Evolutionary conservation across 805 yeast species (phyloP).

Genomic region (Lachancea sp.): DNA sequence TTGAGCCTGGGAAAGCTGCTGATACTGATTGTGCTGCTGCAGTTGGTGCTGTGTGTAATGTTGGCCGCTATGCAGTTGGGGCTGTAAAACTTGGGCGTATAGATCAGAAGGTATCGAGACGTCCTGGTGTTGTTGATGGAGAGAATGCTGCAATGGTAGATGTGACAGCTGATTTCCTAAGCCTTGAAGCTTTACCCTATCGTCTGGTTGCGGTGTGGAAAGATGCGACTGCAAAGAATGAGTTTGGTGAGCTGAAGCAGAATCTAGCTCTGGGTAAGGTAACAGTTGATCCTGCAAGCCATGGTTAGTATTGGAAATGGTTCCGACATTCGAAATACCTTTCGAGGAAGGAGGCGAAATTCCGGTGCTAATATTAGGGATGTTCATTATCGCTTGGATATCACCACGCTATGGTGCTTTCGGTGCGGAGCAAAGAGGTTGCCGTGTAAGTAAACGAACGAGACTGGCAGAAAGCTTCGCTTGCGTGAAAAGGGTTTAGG

Average conservation of each 20-base stretch:
- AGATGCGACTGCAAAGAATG: constrained; percentile 4
- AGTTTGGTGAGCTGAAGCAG: constrained; percentile 3
- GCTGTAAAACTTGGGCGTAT: constrained; percentile 8
- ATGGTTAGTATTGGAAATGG: constrained; percentile 11
- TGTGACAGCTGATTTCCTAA: constrained; percentile 1
- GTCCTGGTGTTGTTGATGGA: constrained; percentile 1
- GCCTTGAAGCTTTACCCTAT: neutral
- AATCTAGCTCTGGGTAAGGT: constrained; percentile 22
- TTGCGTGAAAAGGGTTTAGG: neutral
- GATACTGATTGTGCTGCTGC: no score
- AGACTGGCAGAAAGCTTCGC: neutral
- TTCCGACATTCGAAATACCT: constrained; percentile 1
- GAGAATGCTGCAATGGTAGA: neutral
- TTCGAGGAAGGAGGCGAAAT: constrained; percentile 7
- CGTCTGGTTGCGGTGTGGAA: constrained; percentile 1
- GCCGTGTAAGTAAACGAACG: neutral
- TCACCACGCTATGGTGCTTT: neutral
- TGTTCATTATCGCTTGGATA: constrained; percentile 11
- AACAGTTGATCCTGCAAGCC: constrained; percentile 19
- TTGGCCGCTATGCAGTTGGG: neutral
- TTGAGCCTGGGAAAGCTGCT: neutral
- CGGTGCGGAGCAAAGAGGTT: neutral
- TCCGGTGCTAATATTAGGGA: constrained; percentile 11
- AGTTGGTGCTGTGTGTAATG: no score
- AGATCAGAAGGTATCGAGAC: constrained; percentile 8